These are phyloP conservation scores for Eucalyptus curtisii DNA, from an alignment of 345 rosid genomes.

Conservation along the genomic window DNA sequence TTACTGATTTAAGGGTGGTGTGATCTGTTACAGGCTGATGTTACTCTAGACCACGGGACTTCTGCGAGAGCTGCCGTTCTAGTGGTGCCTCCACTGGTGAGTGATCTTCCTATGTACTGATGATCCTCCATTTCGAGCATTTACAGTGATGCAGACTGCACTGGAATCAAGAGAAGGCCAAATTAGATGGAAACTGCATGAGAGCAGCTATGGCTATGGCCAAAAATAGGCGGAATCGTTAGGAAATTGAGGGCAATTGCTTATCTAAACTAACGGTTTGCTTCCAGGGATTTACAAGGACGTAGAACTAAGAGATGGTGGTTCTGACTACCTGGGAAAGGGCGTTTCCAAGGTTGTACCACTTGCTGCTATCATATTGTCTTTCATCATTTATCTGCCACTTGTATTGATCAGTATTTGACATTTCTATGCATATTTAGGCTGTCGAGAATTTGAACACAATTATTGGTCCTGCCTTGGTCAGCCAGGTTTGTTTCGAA, in stretches of 20 bases:
- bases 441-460: slow-evolving; percentile 52
- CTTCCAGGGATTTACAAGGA: slow-evolving; percentile 40
- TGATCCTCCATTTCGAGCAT: neutral
- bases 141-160: neutral
- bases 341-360: slow-evolving; percentile 50
- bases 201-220: too few species aligned
- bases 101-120: neutral
- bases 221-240: neutral
- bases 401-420: neutral
- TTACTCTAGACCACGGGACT: slow-evolving; percentile 21
- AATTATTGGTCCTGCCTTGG: slow-evolving; percentile 50
- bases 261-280: neutral
- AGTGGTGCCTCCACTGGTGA: slow-evolving; percentile 69
- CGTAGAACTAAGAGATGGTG: too few species aligned
- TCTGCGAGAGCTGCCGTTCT: slow-evolving; percentile 51
- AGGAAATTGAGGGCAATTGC: neutral
- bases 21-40: slow-evolving; percentile 25
- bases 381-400: neutral
- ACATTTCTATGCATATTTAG: slow-evolving; percentile 6
- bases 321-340: slow-evolving; percentile 59
- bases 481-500: slow-evolving; percentile 40
- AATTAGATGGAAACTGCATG: neutral
- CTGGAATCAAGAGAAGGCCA: too few species aligned
- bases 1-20: neutral
- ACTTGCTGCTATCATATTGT: neutral